These are phyloP conservation scores for Leptoxyphium fumago DNA, from an alignment of 2,329 filamentous ascomycete species.

Conservation along the genomic window DNA sequence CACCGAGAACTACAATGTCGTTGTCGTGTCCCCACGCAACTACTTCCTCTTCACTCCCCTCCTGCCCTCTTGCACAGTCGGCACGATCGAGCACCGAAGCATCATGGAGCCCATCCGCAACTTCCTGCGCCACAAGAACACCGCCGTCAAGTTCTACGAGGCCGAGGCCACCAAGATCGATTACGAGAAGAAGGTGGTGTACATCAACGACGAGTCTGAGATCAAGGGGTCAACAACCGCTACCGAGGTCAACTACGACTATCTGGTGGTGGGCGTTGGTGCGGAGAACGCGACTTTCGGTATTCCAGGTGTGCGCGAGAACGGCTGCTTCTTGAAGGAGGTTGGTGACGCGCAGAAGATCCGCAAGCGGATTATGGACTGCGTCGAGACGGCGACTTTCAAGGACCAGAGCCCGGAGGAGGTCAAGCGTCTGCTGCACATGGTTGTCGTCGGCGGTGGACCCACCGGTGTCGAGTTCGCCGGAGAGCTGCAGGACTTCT, in stretches of 20 bases:
- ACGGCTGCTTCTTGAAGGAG: constrained; percentile 98
- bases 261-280: constrained; percentile 93
- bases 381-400: constrained; percentile 95
- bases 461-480: constrained; percentile 97
- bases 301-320: constrained; percentile 84
- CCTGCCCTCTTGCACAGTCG: constrained; percentile 91
- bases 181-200: constrained; percentile 73
- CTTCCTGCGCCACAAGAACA: constrained; percentile 89
- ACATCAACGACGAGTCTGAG: constrained; percentile 83
- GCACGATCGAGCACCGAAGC: constrained; percentile 93
- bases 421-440: constrained; percentile 86
- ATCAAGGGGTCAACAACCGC: constrained; percentile 69
- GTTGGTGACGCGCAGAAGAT: constrained; percentile 92
- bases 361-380: constrained; percentile 99
- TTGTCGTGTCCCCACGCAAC: constrained; percentile 95
- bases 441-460: constrained; percentile 77
- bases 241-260: constrained; percentile 91
- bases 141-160: constrained; percentile 91
- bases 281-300: constrained; percentile 97
- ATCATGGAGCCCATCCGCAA: constrained; percentile 99
- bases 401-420: constrained; percentile 86
- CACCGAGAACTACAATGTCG: constrained; percentile 96
- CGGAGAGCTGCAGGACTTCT: constrained; percentile 96
- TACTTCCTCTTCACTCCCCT: constrained; percentile 99
- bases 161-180: constrained; percentile 94